Conservation (phyloP, 495 filamentous ascomycete genomes). For the Xylona heveae region DNA sequence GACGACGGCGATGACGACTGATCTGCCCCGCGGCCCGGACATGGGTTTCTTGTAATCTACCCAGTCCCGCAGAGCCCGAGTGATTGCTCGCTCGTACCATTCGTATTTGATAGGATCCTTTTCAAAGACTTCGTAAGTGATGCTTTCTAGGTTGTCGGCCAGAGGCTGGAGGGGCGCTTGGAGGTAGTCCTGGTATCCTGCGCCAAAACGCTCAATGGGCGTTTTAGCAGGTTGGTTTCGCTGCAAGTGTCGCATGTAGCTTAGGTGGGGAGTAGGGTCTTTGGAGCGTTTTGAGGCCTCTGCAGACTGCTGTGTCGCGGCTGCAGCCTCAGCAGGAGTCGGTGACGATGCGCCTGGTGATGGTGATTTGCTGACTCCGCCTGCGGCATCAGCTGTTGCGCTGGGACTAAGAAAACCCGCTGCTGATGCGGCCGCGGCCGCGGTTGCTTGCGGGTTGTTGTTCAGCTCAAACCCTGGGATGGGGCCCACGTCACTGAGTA, state of each 20-base stretch:
- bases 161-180: constrained; percentile 88
- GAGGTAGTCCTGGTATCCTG: constrained; percentile 80
- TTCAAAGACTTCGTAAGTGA: constrained; percentile 97
- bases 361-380: constrained; percentile 20
- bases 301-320: constrained; percentile 18
- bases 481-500: constrained; percentile 59
- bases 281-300: constrained; percentile 21
- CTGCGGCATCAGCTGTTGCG: constrained; percentile 21
- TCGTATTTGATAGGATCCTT: constrained; percentile 96
- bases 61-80: constrained; percentile 68
- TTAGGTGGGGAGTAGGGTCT: constrained; percentile 46
- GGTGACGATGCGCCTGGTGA: constrained; percentile 22
- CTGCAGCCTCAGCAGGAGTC: constrained; percentile 36
- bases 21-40: constrained; percentile 41
- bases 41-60: constrained; percentile 42
- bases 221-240: constrained; percentile 48
- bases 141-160: constrained; percentile 86
- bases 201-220: constrained; percentile 45
- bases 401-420: constrained; percentile 4
- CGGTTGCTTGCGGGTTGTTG: constrained; percentile 14
- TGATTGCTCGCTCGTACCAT: constrained; percentile 76
- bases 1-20: constrained; percentile 78
- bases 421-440: constrained; percentile 15
- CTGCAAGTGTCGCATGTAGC: constrained; percentile 69
- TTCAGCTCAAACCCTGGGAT: constrained; percentile 30